Percentiles rank a stretch among this genome's conserved stretches.
These are phyloP conservation scores for Aegilops bicornis DNA, from an alignment of 176 grass and related monocot species.

Conservation along the genomic window DNA sequence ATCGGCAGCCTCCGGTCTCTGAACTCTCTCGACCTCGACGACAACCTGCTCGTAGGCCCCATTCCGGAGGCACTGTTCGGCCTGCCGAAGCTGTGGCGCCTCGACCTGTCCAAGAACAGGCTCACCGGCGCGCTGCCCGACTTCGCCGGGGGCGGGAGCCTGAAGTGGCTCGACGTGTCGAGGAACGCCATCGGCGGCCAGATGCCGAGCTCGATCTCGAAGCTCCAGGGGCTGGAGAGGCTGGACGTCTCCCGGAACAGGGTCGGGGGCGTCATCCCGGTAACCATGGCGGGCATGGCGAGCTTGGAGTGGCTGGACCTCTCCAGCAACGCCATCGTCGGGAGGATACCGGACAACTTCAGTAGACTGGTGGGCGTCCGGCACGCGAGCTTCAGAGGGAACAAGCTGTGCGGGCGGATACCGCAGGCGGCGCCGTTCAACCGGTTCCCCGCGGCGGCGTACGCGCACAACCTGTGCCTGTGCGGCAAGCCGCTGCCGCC, in stretches of 20 bases:
- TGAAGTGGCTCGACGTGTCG: conserved; percentile 61
- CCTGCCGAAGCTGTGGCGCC: conserved; percentile 65
- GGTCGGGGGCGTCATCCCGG: conserved; percentile 55
- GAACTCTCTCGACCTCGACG: conserved; percentile 47
- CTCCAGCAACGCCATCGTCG: conserved; percentile 46
- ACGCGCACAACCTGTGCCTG: conserved; percentile 75
- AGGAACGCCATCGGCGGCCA: conserved; percentile 55
- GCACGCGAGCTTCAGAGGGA: conserved; percentile 61
- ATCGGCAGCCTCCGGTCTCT: conserved; percentile 58
- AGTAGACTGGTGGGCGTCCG: conserved; percentile 33
- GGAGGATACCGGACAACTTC: conserved; percentile 72
- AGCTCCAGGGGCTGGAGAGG: conserved; percentile 37
- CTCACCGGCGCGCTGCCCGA: conserved; percentile 59
- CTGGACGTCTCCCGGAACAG: conserved; percentile 66
- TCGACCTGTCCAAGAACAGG: conserved; percentile 68
- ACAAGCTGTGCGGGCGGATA: conserved; percentile 71
- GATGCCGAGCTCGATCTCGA: conserved; percentile 64
- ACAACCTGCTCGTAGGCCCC: conserved; percentile 50
- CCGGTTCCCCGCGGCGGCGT: conserved; percentile 54
- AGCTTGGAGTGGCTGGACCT: conserved; percentile 62
- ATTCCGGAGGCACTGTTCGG: conserved; percentile 55
- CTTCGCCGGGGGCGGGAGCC: conserved; percentile 27
- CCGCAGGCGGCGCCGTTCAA: conserved; percentile 69
- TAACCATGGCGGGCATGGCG: conserved; percentile 50
- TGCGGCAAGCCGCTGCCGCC: conserved; percentile 74